Base-by-base conservation (phyloP, 1,139 yeast genomes). In the Blastobotrys raffinosifermentans region DNA sequence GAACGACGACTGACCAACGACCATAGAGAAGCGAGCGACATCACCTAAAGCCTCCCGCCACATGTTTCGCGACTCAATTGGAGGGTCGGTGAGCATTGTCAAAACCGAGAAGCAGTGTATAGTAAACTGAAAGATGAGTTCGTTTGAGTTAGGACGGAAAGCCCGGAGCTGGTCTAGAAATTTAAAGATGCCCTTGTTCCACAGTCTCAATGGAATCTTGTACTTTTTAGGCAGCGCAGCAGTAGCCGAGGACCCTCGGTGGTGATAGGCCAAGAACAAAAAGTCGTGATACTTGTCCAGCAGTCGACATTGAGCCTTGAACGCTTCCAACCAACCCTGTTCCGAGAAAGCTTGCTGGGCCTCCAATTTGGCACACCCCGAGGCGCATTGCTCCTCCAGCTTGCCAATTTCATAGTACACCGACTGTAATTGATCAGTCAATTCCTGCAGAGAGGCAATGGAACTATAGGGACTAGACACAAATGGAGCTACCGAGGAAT, bases 21-120 rank as follows among this genome's bases (percentile, higher is more conserved):
- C 29, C 50, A 56, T 48, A 13, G 57, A 48, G 21, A 57, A 55
- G 14, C 58, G 40, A 3, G 63, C 54, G 21, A 59, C 38, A 31
- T 59, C 64, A 3, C 64, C 64, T 19, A 59, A 37, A 3, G 55
- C 58, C 38, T 59, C 64, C 25, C 56, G 46, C 62, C 63, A 59
- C 39, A 55, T 53, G 27, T 49, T 53, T 8, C 55, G 39, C 4
- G 57, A 45, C 14, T 49, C 57, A 32, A 54, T 55, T 8, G 55
- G 58, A n/a, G 53, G 51, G 32, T 58, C 62, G 1, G 50, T 54
- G 25, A 58, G 43, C 43, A 60, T 49, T 19, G 57, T 41, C 29
- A 59, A 41, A 21, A 55, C 34, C 11, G 43, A 40, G 42, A 56
- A 56, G 29, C 58, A 50, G 38, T 48, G 50, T 14, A 46, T 46